Base-by-base conservation (phyloP, 2,329 filamentous ascomycete species). In the Talaromyces pinophilus region DNA sequence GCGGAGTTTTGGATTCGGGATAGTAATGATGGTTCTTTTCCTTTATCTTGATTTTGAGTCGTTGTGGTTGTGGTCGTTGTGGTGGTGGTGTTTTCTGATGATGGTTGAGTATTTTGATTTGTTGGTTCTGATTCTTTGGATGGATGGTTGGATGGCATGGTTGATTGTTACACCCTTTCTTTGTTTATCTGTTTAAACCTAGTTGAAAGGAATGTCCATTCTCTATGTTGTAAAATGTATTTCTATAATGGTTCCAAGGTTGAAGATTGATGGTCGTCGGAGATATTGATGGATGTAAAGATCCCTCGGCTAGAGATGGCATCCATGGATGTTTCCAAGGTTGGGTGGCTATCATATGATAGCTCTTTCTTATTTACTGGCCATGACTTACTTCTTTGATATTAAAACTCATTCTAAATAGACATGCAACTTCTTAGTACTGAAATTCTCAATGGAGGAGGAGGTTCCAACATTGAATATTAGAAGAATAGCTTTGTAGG, bases 1-100 rank as follows among this genome's bases (percentile, higher is more conserved):
- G 79, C 79, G 30, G 79, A 81, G 59, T 72, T 70, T 63, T 76
- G 73, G 50, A 76, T 74, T 30, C 72, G 71, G 62, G 50, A 63
- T 17, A 74, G 60, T 17, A 79, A 64, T 17, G 74, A 76, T 22
- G 67, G 64, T 67, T 71, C 68, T 42, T 69, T 57, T 28, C 65
- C 62, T 59, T 54, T 25, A 28, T 66, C 54, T 42, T 42, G 33
- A 59, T 63, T 59, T 62, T 64, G 5, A 38, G 60, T 17, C n/a
- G 3, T 55, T 15, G 3, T n/a, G 3, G 10, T 38, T 5, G 28
- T 35, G 7, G 48, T 40, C 13, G 22, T 46, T 55, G n/a, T 19
- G 25, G 46, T 38, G 48, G 25, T 35, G 33, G 33, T 35, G 8
- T 35, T 35, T 35, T 35, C 33, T 35, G 33, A 35, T 35, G 33